phyloP scores from a whole-genome alignment of 805 yeast species.

The Ogataea glucozyma region DNA sequence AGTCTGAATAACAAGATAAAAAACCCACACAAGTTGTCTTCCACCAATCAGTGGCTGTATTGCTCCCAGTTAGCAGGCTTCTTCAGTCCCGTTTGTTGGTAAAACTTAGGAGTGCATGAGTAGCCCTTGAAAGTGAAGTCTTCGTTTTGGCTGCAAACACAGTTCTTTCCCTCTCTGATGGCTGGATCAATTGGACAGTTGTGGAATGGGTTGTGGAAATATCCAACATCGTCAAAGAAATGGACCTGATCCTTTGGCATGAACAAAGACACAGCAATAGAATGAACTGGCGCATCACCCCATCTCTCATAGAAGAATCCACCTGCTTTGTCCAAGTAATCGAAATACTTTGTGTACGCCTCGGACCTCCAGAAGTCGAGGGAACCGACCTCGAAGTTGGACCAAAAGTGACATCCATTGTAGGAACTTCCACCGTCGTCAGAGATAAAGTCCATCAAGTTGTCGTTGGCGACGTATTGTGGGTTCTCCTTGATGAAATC shows the following conservation, averaged over 20 bases:
- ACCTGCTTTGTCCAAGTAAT: conserved; percentile 63
- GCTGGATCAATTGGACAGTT: conserved; percentile 44
- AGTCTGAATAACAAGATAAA: no score
- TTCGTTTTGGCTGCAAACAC: conserved; percentile 40
- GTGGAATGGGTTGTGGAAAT: conserved; percentile 56
- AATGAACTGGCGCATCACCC: conserved; percentile 92
- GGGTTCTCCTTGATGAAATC: conserved; percentile 47
- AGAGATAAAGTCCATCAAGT: conserved; percentile 63
- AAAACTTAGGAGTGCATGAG: conserved; percentile 37
- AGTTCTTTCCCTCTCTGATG: conserved; percentile 31
- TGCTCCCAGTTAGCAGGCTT: conserved; percentile 33
- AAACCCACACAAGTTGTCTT: no score
- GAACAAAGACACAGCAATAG: conserved; percentile 68
- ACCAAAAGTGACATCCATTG: conserved; percentile 82
- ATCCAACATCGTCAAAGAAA: conserved; percentile 75
- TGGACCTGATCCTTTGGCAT: conserved; percentile 58
- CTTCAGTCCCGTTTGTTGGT: conserved; percentile 26
- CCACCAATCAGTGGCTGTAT: conserved; percentile 26
- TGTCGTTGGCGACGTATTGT: conserved; percentile 42
- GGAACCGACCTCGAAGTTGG: conserved; percentile 75
- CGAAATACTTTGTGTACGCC: conserved; percentile 59
- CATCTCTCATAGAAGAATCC: conserved; percentile 87
- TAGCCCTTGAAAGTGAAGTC: conserved; percentile 42
- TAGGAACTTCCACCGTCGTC: conserved; percentile 63
- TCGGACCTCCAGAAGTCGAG: conserved; percentile 64